Conservation (phyloP, 2,329 filamentous ascomycete species). For the Beauveria sp. region DNA sequence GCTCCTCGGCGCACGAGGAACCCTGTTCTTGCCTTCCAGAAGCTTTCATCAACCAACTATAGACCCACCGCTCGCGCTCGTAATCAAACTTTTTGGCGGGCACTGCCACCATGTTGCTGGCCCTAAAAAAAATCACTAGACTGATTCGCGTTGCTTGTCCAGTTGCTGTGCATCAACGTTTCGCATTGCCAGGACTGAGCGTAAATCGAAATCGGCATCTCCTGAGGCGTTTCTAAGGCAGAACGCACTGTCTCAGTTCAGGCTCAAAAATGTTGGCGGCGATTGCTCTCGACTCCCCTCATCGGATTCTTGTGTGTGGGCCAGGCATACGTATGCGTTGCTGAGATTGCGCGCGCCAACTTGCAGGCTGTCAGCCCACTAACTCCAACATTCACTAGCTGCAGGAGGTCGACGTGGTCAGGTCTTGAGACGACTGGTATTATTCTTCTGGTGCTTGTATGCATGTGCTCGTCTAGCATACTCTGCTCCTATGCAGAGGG, state of each 20-base stretch:
- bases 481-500: no score
- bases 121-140: not conserved
- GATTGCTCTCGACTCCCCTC: not conserved
- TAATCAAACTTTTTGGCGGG: not conserved
- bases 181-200: not conserved
- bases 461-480: not conserved
- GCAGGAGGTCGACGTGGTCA: not conserved
- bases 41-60: not conserved
- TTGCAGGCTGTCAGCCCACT: not conserved
- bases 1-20: not conserved
- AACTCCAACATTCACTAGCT: not conserved
- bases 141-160: not conserved
- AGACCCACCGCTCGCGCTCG: not conserved
- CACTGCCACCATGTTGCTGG: not conserved
- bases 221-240: not conserved
- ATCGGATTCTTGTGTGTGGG: not conserved
- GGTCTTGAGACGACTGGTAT: not conserved
- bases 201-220: not conserved
- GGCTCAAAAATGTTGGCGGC: not conserved
- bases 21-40: not conserved
- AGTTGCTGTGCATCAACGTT: not conserved
- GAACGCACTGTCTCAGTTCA: not conserved
- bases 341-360: not conserved
- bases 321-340: constrained; percentile 3
- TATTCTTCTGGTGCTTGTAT: not conserved